These are phyloP conservation scores for Hypoxylon sp. DNA, from an alignment of 2,329 filamentous ascomycete species.

Conservation along the genomic window DNA sequence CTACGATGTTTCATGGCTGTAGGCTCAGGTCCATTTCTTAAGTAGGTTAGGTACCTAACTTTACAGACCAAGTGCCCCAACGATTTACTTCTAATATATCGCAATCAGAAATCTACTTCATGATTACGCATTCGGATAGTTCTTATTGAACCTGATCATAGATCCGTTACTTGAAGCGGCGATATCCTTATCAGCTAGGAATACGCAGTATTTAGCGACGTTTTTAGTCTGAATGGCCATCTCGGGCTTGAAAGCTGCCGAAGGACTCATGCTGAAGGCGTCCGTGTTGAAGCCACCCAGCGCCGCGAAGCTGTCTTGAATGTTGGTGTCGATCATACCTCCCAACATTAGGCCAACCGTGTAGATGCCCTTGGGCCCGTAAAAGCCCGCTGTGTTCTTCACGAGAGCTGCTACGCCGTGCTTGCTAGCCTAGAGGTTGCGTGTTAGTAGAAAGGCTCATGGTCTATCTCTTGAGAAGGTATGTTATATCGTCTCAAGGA, in stretches of 20 bases:
- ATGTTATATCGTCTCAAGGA: neutral
- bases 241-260: conserved; percentile 52
- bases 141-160: conserved; percentile 41
- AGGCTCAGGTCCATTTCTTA: neutral
- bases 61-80: no score
- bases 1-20: neutral
- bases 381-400: conserved; percentile 71
- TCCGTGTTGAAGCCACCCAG: conserved; percentile 54
- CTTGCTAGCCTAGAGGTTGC: conserved; percentile 61
- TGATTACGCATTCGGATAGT: conserved; percentile 28
- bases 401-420: conserved; percentile 68
- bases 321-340: conserved; percentile 68
- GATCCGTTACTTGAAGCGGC: conserved; percentile 40
- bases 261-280: conserved; percentile 49
- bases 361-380: conserved; percentile 67
- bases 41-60: no score
- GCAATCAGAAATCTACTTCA: neutral
- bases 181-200: conserved; percentile 40
- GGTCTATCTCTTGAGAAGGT: neutral
- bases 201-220: conserved; percentile 55
- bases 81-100: neutral
- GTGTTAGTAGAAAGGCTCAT: conserved; percentile 45
- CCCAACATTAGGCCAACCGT: conserved; percentile 66
- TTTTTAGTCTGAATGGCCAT: conserved; percentile 54
- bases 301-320: conserved; percentile 59